These are phyloP conservation scores for Fusarium sp. DNA, from an alignment of 2,329 filamentous ascomycete genomes.

Conservation along the genomic window DNA sequence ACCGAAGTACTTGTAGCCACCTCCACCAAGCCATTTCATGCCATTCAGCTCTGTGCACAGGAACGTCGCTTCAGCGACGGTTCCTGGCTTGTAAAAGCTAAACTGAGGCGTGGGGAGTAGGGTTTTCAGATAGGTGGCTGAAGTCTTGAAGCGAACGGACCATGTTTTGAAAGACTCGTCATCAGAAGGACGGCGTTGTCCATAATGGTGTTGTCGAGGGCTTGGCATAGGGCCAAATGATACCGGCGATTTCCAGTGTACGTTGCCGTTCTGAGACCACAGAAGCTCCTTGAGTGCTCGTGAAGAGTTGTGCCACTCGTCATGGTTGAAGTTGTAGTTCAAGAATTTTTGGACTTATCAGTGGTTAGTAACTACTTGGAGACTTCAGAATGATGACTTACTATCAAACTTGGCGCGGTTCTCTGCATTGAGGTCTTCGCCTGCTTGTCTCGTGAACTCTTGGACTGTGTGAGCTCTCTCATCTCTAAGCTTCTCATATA, in stretches of 20 bases:
- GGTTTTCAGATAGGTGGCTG: slow-evolving; percentile 63
- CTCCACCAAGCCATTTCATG: slow-evolving; percentile 73
- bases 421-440: slow-evolving; percentile 60
- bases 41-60: slow-evolving; percentile 61
- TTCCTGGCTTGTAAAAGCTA: slow-evolving; percentile 60
- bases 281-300: slow-evolving; percentile 30
- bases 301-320: slow-evolving; percentile 42
- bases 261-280: slow-evolving; percentile 26
- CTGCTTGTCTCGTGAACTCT: slow-evolving; percentile 67
- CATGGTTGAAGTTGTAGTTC: slow-evolving; percentile 38
- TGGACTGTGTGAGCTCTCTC: slow-evolving; percentile 72
- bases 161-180: slow-evolving; percentile 60
- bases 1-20: slow-evolving; percentile 70
- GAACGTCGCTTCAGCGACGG: slow-evolving; percentile 61
- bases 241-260: slow-evolving; percentile 35
- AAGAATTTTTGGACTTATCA: slow-evolving; percentile 24
- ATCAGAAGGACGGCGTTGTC: background rate
- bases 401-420: slow-evolving; percentile 57
- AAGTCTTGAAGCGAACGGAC: slow-evolving; percentile 66
- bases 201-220: slow-evolving; percentile 38
- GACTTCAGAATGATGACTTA: slow-evolving; percentile 45
- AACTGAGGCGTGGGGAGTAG: slow-evolving; percentile 61
- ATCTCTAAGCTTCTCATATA: slow-evolving; percentile 72
- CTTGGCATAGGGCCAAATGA: slow-evolving; percentile 47
- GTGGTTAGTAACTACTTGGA: background rate